A percentile compares a stretch with the other conserved stretches of the same genome.
These are phyloP conservation scores for Trypanosoma vivax DNA, from an alignment of 208 protist species.

Conservation along the genomic window DNA sequence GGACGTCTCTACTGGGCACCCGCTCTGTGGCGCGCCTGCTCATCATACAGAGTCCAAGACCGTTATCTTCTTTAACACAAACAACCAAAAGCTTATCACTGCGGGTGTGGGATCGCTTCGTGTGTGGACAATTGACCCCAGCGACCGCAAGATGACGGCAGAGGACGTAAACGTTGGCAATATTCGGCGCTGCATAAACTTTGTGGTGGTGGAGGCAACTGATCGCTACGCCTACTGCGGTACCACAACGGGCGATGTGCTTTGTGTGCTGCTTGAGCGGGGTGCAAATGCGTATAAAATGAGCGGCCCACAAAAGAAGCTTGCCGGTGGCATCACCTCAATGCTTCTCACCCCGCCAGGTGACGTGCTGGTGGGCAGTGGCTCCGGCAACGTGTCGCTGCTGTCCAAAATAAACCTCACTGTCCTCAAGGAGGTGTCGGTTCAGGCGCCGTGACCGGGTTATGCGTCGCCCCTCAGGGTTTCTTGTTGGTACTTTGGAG, in stretches of 20 bases:
- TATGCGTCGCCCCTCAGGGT: slow-evolving; percentile 70
- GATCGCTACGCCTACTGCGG: slow-evolving; percentile 90
- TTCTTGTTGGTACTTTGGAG: slow-evolving; percentile 82
- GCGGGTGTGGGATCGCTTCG: slow-evolving; percentile 80
- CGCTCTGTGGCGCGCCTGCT: slow-evolving; percentile 82
- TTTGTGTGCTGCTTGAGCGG: slow-evolving; percentile 76
- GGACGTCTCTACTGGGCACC: slow-evolving; percentile 87
- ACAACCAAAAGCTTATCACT: slow-evolving; percentile 83
- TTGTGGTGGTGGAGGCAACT: slow-evolving; percentile 73
- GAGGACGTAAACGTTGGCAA: slow-evolving; percentile 89
- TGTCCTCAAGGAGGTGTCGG: slow-evolving; percentile 45
- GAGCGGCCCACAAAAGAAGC: slow-evolving; percentile 84
- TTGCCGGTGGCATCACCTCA: slow-evolving; percentile 79
- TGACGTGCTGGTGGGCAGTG: slow-evolving; percentile 89
- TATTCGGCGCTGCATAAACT: slow-evolving; percentile 69
- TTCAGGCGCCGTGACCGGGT: slow-evolving; percentile 88
- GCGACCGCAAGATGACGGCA: slow-evolving; percentile 83
- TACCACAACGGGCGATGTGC: slow-evolving; percentile 90
- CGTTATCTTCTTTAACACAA: slow-evolving; percentile 86
- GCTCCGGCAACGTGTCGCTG: slow-evolving; percentile 82
- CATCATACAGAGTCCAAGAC: slow-evolving; percentile 71
- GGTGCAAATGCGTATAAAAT: slow-evolving; percentile 87
- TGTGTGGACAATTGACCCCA: slow-evolving; percentile 89
- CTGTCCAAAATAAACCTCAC: slow-evolving; percentile 87
- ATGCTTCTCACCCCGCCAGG: slow-evolving; percentile 55